A percentile compares a stretch with the other conserved stretches of the same genome.
Evolutionary conservation across 139 green algal genomes (phyloP).

Genomic region (Chlorokybus atmophyticus): DNA sequence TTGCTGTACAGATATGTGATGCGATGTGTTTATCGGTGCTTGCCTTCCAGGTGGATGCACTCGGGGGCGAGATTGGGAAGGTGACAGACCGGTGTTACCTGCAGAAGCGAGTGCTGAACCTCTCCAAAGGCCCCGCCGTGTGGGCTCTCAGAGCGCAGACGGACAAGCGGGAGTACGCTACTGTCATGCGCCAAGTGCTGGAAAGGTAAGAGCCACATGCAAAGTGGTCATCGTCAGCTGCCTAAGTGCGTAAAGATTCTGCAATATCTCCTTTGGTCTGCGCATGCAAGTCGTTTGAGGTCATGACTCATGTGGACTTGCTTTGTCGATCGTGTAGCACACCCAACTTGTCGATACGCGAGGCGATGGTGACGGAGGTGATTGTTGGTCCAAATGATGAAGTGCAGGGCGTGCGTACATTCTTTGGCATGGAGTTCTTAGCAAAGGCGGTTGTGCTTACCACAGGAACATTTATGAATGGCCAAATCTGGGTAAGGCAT

Average conservation of each 20-base stretch:
- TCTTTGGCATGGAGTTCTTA: slow-evolving; percentile 78
- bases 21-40: too few relatives aligned
- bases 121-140: slow-evolving; percentile 81
- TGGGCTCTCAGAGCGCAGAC: slow-evolving; percentile 94
- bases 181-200: slow-evolving; percentile 28
- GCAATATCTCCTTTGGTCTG: too few relatives aligned
- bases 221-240: too few relatives aligned
- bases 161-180: slow-evolving; percentile 86
- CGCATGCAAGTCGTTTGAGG: too few relatives aligned
- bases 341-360: slow-evolving; percentile 70
- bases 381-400: slow-evolving; percentile 76
- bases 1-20: too few relatives aligned
- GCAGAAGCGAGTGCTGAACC: slow-evolving; percentile 91
- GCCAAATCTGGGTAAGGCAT: slow-evolving; percentile 92
- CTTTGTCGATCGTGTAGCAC: slow-evolving; percentile 22
- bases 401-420: slow-evolving; percentile 70
- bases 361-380: slow-evolving; percentile 80
- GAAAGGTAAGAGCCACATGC: too few relatives aligned
- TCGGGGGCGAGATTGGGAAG: slow-evolving; percentile 87
- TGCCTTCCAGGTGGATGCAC: slow-evolving; percentile 53
- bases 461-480: slow-evolving; percentile 97
- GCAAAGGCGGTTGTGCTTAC: slow-evolving; percentile 77
- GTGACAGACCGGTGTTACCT: slow-evolving; percentile 83
- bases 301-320: too few relatives aligned
- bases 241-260: too few relatives aligned